Base-by-base conservation (phyloP, 495 filamentous ascomycete genomes). In the Trichoderma orchidacearum region DNA sequence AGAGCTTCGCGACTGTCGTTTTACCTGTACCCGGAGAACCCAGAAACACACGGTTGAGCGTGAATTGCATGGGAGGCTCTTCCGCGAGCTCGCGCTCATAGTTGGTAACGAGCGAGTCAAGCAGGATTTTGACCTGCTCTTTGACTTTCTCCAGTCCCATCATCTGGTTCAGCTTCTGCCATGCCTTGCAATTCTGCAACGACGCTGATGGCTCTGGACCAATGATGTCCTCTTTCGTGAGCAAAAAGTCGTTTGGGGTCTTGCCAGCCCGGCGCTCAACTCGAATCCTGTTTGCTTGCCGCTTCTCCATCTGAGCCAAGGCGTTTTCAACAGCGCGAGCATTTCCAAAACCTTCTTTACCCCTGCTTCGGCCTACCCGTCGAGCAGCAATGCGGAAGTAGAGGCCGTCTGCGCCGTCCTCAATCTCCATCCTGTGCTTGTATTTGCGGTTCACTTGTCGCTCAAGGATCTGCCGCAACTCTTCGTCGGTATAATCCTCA, bases 21-120 rank as follows among this genome's bases (percentile, higher is more conserved):
- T 90, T 92, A 0, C 87, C 86, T 0, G 85, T 90, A 1, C 85
- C 86, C 1, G 85, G 86, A 31, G 72, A 75, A 1, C 86, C 86
- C 3, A 86, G 65, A 53, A 90, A 89, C 17, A 89, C 80, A n/a
- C 74, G 70, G 63, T 90, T 89, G 4, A 92, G 73, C 2, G 72
- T 80, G 34, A 78, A 80, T 48, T 82, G 66, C 3, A 87, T 66
- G 3, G 68, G 62, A 0, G 74, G 68, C 59, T 83, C 63, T 59
- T 87, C 84, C 2, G 73, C 62, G 0, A 88, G 62, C 58, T 89
- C 85, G 0, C 84, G 65, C 7, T 73, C 38, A 61, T 86, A 86
- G 61, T 89, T 90, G 29, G 62, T 66, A 51, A 76, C 65, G 35
- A 90, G 75, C 27, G 72, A 76, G 58, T 83, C 75, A 13, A 88